A percentile compares a stretch with the other conserved stretches of the same genome.
Evolutionary conservation across 2,329 filamentous ascomycete genomes (phyloP).

Genomic region (Aspergillus sp.): DNA sequence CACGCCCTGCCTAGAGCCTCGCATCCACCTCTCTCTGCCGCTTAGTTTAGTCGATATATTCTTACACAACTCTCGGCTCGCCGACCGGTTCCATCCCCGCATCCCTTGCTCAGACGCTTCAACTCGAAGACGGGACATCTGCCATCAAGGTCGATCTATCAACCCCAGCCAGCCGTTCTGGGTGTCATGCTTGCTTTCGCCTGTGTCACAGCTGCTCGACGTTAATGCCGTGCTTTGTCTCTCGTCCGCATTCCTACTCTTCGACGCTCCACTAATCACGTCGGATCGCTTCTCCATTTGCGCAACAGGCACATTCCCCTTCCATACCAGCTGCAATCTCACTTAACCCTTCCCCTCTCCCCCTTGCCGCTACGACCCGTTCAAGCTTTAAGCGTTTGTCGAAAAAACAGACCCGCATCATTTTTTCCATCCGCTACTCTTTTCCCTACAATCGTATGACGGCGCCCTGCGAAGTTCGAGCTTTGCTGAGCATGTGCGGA

Average conservation of each 20-base stretch:
- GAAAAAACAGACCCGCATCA: constrained; percentile 19
- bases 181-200: constrained; percentile 35
- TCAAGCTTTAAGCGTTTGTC: constrained; percentile 29
- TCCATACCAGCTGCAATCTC: constrained; percentile 25
- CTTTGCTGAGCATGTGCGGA: constrained; percentile 44
- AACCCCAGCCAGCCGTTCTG: constrained; percentile 17
- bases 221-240: constrained; percentile 38
- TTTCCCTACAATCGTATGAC: constrained; percentile 34
- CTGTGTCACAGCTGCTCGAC: constrained; percentile 40
- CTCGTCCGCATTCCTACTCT: constrained; percentile 35
- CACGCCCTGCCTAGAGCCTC: constrained; percentile 4
- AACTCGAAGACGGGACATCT: constrained; percentile 3
- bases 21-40: constrained; percentile 14
- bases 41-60: constrained; percentile 11
- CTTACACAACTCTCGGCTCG: constrained; percentile 7
- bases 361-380: constrained; percentile 36
- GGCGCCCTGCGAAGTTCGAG: constrained; percentile 37
- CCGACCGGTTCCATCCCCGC: constrained; percentile 1
- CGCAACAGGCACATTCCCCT: constrained; percentile 37
- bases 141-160: constrained; percentile 20
- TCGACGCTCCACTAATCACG: constrained; percentile 35
- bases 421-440: constrained; percentile 16
- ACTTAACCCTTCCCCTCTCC: constrained; percentile 24
- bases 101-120: constrained; percentile 2
- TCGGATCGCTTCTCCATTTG: constrained; percentile 24